Evolutionary conservation across 495 filamentous ascomycete species (phyloP), one percentile per base, ranked within the genome.

Genomic region (Hypoxylon rickii): DNA sequence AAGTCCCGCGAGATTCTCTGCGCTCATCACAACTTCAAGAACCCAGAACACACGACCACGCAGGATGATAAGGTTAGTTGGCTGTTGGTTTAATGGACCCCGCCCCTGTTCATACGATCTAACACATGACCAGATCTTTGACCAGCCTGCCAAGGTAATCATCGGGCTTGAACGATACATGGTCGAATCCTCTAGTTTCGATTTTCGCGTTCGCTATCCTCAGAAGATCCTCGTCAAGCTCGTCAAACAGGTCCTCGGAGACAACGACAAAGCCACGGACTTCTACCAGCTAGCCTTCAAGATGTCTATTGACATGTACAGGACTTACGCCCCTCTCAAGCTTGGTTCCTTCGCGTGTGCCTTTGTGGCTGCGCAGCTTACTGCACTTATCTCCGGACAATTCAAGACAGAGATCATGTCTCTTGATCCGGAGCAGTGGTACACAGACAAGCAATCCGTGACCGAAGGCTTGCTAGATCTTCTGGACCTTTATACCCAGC

Each of bases 1-100:
- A 97, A 97, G 74, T 96, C 90, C 13, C 83, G 83, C 42, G 94
- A 98, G 46, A 94, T 98, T 51, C 76, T 97, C 3, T 94, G 89
- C 54, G 92, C 92, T 5, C 86, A 88, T 3, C 89, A 92, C 74
- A 97, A 97, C 58, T 70, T 96, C 15, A 91, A 89, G 65, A 73
- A 86, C 7, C 77, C 85, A 7, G 76, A 84, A 15, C 92, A 97
- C 53, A 83, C 85, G 51, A 79, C 92, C 37, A 87, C 87, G 4
- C 81, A 89, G 0, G 94, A 98, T 71, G 89, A 95, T 66, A 81
- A 84, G 53, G 92, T 95, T 70, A 51, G 76, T 63, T 17, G 11
- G 2, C 20, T 20, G 26, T 8, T 13, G 2, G 7, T 2, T 13
- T 24, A 7, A 8, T 5, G n/a, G n/a, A n/a, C n/a, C n/a, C n/a